These are phyloP conservation scores for Clavispora vitiphila DNA, from an alignment of 805 yeast species.

Conservation along the genomic window DNA sequence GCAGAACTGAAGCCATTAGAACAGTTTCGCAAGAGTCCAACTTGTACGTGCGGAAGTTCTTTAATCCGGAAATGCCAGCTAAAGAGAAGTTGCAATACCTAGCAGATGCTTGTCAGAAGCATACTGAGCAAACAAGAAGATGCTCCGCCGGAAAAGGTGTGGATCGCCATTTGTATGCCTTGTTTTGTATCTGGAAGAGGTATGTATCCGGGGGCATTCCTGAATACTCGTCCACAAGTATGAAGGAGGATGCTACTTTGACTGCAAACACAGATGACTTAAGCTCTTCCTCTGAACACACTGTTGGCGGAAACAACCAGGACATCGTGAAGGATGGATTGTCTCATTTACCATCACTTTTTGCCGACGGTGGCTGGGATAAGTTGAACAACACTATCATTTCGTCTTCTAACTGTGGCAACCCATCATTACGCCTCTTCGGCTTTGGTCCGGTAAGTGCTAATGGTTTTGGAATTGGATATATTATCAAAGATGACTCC, in stretches of 20 bases:
- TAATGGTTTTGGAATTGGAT: constrained; percentile 56
- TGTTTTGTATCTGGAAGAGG: constrained; percentile 82
- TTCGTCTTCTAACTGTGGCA: constrained; percentile 53
- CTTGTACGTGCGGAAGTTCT: constrained; percentile 76
- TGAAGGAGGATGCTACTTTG: constrained; percentile 9
- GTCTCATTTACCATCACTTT: constrained; percentile 58
- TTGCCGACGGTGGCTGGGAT: constrained; percentile 87
- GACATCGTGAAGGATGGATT: constrained; percentile 15
- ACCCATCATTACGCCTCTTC: constrained; percentile 52
- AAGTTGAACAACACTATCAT: constrained; percentile 72
- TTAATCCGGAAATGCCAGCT: constrained; percentile 58
- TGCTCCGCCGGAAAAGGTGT: constrained; percentile 82
- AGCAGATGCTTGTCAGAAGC: constrained; percentile 66
- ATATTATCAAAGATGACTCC: constrained; percentile 47
- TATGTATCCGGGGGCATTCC: constrained; percentile 33
- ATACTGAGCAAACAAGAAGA: constrained; percentile 59
- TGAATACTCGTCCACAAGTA: constrained; percentile 1
- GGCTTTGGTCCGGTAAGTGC: constrained; percentile 60
- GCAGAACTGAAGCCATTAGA: constrained; percentile 89
- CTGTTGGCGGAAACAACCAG: constrained; percentile 21
- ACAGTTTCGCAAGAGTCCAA: constrained; percentile 79
- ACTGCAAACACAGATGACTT: constrained; percentile 6
- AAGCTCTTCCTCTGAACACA: constrained; percentile 24
- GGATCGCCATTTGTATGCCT: constrained; percentile 84
- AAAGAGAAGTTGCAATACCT: constrained; percentile 56